phyloP scores from a whole-genome alignment of 176 grass and related monocot species.

The Saccharum spontaneum region DNA sequence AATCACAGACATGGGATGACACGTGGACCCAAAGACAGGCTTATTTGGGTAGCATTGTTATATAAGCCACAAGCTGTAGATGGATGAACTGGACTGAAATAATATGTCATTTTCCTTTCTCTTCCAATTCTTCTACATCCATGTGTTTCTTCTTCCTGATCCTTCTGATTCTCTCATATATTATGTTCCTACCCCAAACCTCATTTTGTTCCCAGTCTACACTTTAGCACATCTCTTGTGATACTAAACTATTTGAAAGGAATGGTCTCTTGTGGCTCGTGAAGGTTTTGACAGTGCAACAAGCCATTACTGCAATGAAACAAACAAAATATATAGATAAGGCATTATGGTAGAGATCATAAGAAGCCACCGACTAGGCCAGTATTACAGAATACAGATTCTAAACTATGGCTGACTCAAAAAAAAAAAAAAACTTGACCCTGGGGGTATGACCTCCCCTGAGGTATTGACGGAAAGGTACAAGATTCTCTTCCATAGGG shows the following conservation, averaged over 20 bases:
- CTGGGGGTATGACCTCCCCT: too few species aligned
- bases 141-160: neutral
- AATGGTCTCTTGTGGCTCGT: neutral
- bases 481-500: too few species aligned
- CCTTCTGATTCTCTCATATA: neutral
- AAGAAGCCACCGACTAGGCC: slow-evolving; percentile 14
- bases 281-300: neutral
- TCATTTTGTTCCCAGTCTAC: neutral
- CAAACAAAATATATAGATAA: slow-evolving; percentile 5
- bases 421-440: neutral
- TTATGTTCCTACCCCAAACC: neutral
- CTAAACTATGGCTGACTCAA: neutral
- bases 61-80: neutral
- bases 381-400: neutral
- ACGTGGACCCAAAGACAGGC: neutral
- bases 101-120: neutral
- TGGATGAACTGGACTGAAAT: neutral
- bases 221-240: neutral
- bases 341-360: neutral
- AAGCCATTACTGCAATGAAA: neutral
- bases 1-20: neutral
- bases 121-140: neutral
- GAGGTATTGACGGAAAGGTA: too few species aligned
- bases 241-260: neutral
- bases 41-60: neutral